A percentile compares a stretch with the other conserved stretches of the same genome.
These are phyloP conservation scores for Metschnikowia colocasiae DNA, from an alignment of 805 yeast species.

Conservation along the genomic window DNA sequence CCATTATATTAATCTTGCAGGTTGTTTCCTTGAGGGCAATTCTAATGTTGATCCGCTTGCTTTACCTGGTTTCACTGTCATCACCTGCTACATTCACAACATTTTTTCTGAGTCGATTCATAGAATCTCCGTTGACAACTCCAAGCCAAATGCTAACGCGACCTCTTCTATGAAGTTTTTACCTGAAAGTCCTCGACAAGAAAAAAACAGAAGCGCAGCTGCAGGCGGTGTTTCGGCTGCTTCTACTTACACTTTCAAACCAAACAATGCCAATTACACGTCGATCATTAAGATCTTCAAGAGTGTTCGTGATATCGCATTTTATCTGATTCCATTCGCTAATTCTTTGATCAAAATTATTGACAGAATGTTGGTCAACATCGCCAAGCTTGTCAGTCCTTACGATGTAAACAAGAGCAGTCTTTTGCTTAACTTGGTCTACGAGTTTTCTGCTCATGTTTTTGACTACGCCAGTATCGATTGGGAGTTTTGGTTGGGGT, in stretches of 20 bases:
- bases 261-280: slow-evolving; percentile 34
- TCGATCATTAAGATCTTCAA: slow-evolving; percentile 39
- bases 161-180: slow-evolving; percentile 3
- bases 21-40: slow-evolving; percentile 7
- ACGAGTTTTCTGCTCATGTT: slow-evolving; percentile 38
- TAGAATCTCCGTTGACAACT: slow-evolving; percentile 11
- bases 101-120: slow-evolving; percentile 32
- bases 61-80: slow-evolving; percentile 42
- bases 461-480: slow-evolving; percentile 38
- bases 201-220: neutral
- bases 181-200: neutral
- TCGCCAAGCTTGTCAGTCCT: slow-evolving; percentile 35
- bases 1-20: slow-evolving; percentile 45
- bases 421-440: slow-evolving; percentile 36
- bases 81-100: slow-evolving; percentile 47
- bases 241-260: slow-evolving; percentile 17
- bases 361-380: slow-evolving; percentile 32
- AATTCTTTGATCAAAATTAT: slow-evolving; percentile 21
- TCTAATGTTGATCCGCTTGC: slow-evolving; percentile 7
- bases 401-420: slow-evolving; percentile 39
- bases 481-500: slow-evolving; percentile 77
- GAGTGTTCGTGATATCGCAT: slow-evolving; percentile 34
- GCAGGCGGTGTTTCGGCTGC: slow-evolving; percentile 7
- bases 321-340: slow-evolving; percentile 22
- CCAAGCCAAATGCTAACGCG: slow-evolving; percentile 3